Evolutionary conservation across 2,329 filamentous ascomycete genomes (phyloP).

Genomic region (Stemphylium vesicarium): DNA sequence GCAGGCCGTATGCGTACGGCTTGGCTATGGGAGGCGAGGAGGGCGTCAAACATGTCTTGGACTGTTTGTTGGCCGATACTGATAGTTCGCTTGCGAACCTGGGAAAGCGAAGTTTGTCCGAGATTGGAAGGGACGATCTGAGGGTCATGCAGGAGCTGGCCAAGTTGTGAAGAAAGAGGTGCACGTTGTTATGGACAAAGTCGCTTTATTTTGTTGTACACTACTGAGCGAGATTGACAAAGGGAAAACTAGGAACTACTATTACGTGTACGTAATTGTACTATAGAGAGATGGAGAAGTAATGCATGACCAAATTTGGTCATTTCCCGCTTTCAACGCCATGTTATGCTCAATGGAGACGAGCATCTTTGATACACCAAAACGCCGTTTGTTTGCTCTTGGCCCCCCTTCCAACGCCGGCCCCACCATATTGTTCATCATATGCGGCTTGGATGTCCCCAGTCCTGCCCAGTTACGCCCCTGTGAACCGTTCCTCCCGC

Average conservation of each 20-base stretch:
- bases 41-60: constrained; percentile 48
- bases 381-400: constrained; percentile 2
- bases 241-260: constrained; percentile 10
- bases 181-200: neutral
- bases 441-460: neutral
- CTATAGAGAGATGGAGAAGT: constrained; percentile 3
- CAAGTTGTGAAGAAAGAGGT: constrained; percentile 28
- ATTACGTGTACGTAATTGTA: constrained; percentile 11
- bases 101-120: constrained; percentile 37
- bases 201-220: neutral
- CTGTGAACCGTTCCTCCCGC: neutral
- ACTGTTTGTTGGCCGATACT: constrained; percentile 40
- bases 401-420: constrained; percentile 3
- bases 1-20: constrained; percentile 47
- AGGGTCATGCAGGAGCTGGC: constrained; percentile 32
- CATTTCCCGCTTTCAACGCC: constrained; percentile 4
- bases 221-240: neutral
- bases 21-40: constrained; percentile 47
- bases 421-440: constrained; percentile 2
- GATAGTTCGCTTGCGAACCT: constrained; percentile 45
- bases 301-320: neutral
- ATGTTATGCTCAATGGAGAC: constrained; percentile 1
- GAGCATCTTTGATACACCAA: constrained; percentile 4
- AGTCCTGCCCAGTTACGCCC: constrained; percentile 3
- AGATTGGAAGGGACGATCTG: constrained; percentile 38